These are phyloP conservation scores for Coemansia sp. DNA, from an alignment of 192 early-diverging fungal genomes.

Conservation along the genomic window DNA sequence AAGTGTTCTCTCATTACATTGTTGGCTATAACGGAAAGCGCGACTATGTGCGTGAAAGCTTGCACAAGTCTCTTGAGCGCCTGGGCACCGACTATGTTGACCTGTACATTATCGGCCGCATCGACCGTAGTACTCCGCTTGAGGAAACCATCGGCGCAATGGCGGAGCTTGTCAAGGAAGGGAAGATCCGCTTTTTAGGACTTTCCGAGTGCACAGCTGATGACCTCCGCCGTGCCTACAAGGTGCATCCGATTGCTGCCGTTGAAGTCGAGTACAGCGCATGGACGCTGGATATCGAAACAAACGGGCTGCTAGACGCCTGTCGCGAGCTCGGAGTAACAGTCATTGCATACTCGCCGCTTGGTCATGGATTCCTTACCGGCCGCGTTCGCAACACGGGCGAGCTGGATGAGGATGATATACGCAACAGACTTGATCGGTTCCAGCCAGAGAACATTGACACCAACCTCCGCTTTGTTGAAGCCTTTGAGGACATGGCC, in stretches of 20 bases:
- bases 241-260: conserved; percentile 70
- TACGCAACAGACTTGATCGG: conserved; percentile 53
- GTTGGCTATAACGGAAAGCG: conserved; percentile 47
- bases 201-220: conserved; percentile 64
- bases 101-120: conserved; percentile 64
- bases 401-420: conserved; percentile 60
- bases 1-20: conserved; percentile 11
- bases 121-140: conserved; percentile 62
- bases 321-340: conserved; percentile 76
- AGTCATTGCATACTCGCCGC: conserved; percentile 73
- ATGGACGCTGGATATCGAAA: conserved; percentile 66
- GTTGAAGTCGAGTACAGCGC: conserved; percentile 56
- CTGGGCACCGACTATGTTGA: conserved; percentile 63
- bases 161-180: conserved; percentile 69
- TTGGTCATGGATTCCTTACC: conserved; percentile 73
- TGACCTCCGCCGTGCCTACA: conserved; percentile 66
- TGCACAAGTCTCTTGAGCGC: conserved; percentile 52
- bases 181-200: conserved; percentile 66
- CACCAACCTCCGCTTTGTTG: conserved; percentile 63
- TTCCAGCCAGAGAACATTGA: conserved; percentile 65
- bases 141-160: conserved; percentile 39
- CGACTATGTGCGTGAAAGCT: conserved; percentile 56
- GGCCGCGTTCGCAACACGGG: conserved; percentile 60
- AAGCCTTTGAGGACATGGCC: conserved; percentile 56
- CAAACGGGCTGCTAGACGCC: conserved; percentile 65